Conservation (phyloP, 139 green algal genomes). For the Bryopsis sp. region DNA sequence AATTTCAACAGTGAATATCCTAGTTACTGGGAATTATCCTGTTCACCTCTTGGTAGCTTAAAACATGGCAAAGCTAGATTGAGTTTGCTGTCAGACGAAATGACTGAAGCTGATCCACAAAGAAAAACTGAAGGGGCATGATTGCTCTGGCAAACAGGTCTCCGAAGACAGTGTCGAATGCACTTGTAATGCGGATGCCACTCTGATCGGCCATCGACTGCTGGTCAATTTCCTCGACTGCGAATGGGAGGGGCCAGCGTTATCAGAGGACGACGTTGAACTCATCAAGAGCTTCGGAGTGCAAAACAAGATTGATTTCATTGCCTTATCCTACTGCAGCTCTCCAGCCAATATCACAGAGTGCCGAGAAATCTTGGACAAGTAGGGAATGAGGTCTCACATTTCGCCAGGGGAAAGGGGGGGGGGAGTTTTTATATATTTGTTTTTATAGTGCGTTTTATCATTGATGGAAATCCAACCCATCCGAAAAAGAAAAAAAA, state of each 20-base stretch:
- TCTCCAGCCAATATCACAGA: constrained; percentile 28
- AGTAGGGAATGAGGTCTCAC: too few relatives aligned
- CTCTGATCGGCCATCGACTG: constrained; percentile 65
- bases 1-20: too few relatives aligned
- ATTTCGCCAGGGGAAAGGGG: too few relatives aligned
- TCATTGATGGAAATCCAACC: not conserved
- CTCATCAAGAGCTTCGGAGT: constrained; percentile 27
- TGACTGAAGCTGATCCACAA: too few relatives aligned
- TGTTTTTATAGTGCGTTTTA: not conserved
- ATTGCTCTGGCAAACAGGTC: too few relatives aligned
- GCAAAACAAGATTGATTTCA: constrained; percentile 26
- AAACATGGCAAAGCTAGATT: too few relatives aligned
- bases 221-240: constrained; percentile 40
- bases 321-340: constrained; percentile 24
- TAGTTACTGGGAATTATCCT: too few relatives aligned
- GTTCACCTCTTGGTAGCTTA: too few relatives aligned
- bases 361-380: constrained; percentile 36
- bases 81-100: too few relatives aligned
- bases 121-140: too few relatives aligned
- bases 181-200: constrained; percentile 50
- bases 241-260: constrained; percentile 21
- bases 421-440: too few relatives aligned
- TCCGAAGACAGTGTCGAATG: constrained; percentile 39
- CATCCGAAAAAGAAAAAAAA: too few relatives aligned
- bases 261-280: constrained; percentile 34